Evolutionary conservation across 139 green algal genomes (phyloP).

Genomic region (Volvox africanus): DNA sequence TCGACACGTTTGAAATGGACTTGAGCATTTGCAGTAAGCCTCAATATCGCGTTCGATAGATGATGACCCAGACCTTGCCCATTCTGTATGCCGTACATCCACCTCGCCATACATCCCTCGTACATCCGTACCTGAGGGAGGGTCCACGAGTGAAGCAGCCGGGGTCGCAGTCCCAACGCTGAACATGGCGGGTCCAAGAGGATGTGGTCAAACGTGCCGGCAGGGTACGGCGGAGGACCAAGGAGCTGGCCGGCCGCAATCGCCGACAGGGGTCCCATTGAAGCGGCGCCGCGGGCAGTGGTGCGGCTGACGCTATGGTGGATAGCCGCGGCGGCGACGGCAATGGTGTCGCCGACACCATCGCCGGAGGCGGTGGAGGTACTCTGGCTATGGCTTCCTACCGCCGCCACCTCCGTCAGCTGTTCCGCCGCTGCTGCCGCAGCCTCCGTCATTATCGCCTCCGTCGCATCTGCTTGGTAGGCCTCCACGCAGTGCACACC

Average conservation of each 20-base stretch:
- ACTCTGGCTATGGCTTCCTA: not conserved
- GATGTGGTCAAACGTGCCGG: slow-evolving; percentile 84
- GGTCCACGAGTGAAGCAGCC: slow-evolving; percentile 64
- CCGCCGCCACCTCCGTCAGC: not conserved
- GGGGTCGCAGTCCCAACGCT: slow-evolving; percentile 87
- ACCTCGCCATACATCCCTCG: too few species aligned
- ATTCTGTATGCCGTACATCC: too few species aligned
- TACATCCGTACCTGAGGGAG: slow-evolving; percentile 17
- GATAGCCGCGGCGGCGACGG: too few species aligned
- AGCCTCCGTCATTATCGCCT: not conserved
- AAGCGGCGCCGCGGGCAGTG: not conserved
- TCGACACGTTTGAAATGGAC: too few species aligned
- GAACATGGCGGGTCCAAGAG: slow-evolving; percentile 94
- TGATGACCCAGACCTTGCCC: too few species aligned
- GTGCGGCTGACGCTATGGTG: not conserved
- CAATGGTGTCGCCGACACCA: not conserved
- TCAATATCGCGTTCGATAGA: too few species aligned
- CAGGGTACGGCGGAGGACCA: slow-evolving; percentile 60
- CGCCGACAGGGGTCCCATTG: not conserved
- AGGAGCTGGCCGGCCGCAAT: not conserved
- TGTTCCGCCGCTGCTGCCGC: not conserved
- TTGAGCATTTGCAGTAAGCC: too few species aligned
- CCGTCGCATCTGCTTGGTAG: slow-evolving; percentile 18
- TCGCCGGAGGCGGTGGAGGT: not conserved
- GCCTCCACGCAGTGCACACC: slow-evolving; percentile 8